Evolutionary conservation across 2,329 filamentous ascomycete genomes (phyloP).

Genomic region (Xylariaceae sp.): DNA sequence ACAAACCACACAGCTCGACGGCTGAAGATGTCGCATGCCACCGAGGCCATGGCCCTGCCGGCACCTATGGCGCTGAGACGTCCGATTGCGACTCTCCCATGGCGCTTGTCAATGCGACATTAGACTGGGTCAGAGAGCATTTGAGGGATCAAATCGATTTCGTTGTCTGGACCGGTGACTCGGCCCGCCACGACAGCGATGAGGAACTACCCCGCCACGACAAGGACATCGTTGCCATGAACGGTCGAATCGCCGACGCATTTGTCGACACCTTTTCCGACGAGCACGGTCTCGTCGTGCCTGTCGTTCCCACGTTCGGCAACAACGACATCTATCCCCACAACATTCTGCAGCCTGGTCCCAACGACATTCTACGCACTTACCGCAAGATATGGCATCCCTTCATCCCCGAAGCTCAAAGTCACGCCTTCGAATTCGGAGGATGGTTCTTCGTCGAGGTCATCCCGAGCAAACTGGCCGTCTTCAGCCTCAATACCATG

Average conservation of each 20-base stretch:
- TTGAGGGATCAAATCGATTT: conserved; percentile 81
- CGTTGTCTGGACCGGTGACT: conserved; percentile 90
- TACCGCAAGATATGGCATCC: conserved; percentile 77
- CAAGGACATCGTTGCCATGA: conserved; percentile 73
- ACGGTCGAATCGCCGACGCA: conserved; percentile 71
- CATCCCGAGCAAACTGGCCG: conserved; percentile 77
- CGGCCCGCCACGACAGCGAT: conserved; percentile 85
- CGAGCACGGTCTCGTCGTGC: conserved; percentile 63
- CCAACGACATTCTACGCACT: conserved; percentile 78
- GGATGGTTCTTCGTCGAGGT: conserved; percentile 96
- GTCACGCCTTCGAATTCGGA: conserved; percentile 85
- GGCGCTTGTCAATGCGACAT: conserved; percentile 80
- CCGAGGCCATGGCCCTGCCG: conserved; percentile 70
- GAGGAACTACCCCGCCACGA: conserved; percentile 73
- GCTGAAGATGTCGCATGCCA: conserved; percentile 73
- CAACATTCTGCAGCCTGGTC: conserved; percentile 84
- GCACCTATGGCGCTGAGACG: conserved; percentile 79
- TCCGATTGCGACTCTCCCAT: conserved; percentile 86
- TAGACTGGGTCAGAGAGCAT: conserved; percentile 81
- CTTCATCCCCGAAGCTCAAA: conserved; percentile 90
- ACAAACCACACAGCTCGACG: conserved; percentile 74
- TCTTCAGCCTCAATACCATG: conserved; percentile 93
- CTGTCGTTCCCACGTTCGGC: conserved; percentile 85
- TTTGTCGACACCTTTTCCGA: conserved; percentile 71
- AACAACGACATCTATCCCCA: conserved; percentile 98